These are phyloP conservation scores for Aspergillus sp. DNA, from an alignment of 2,329 filamentous ascomycete species.

Conservation along the genomic window DNA sequence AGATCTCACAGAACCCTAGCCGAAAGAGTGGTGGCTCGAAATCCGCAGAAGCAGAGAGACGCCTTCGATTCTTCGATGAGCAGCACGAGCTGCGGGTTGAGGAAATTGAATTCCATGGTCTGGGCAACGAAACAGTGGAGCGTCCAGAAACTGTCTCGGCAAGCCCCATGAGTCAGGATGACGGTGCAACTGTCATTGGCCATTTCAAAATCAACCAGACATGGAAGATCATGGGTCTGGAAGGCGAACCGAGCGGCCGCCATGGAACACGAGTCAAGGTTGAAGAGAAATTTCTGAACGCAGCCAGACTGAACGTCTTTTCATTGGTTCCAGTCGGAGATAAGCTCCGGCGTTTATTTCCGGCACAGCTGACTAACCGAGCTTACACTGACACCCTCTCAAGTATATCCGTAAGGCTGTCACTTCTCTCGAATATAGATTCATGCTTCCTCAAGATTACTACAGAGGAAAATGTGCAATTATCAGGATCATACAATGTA, in stretches of 20 bases:
- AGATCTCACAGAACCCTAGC: neutral
- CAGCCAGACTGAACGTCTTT: neutral
- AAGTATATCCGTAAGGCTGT: neutral
- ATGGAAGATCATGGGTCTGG: neutral
- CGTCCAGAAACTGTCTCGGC: neutral
- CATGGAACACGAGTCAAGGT: neutral
- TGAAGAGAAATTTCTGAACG: neutral
- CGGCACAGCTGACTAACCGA: neutral
- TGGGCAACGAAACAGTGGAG: neutral
- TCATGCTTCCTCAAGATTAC: neutral
- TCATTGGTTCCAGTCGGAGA: conserved; percentile 1
- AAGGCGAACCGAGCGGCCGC: neutral
- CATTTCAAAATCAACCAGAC: neutral
- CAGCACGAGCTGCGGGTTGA: neutral
- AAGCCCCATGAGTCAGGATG: neutral
- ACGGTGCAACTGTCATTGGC: neutral
- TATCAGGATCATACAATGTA: neutral
- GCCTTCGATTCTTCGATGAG: neutral
- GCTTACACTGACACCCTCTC: neutral
- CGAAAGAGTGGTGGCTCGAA: neutral
- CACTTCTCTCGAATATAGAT: neutral
- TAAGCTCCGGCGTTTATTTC: conserved; percentile 6
- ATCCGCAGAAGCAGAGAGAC: neutral
- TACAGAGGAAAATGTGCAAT: neutral
- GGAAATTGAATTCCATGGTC: neutral